phyloP scores from a whole-genome alignment of 805 yeast species.

The Candida nemodendra region DNA sequence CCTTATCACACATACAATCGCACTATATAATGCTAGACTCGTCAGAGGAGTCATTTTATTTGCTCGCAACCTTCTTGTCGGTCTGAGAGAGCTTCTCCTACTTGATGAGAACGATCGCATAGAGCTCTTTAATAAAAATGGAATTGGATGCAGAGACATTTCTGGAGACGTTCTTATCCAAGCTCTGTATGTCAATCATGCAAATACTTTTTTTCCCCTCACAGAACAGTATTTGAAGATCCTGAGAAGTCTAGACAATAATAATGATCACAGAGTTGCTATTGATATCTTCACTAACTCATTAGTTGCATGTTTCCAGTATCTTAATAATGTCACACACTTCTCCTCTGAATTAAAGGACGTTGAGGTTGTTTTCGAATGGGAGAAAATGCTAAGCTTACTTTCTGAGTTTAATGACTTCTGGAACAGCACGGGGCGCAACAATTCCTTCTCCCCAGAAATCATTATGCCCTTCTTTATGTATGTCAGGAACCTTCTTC shows the following conservation, averaged over 20 bases:
- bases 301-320: conserved; percentile 17
- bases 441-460: conserved; percentile 1
- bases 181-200: conserved; percentile 16
- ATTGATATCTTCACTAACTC: conserved; percentile 8
- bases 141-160: conserved; percentile 12
- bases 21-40: conserved; percentile 15
- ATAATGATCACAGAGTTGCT: not conserved
- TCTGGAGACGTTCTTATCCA: conserved; percentile 11
- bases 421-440: conserved; percentile 1
- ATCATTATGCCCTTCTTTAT: conserved; percentile 11
- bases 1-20: conserved; percentile 1
- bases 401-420: conserved; percentile 3
- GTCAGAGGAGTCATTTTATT: conserved; percentile 24
- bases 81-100: conserved; percentile 12
- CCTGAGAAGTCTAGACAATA: conserved; percentile 1
- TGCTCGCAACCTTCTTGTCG: conserved; percentile 24
- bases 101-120: conserved; percentile 8
- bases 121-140: conserved; percentile 12
- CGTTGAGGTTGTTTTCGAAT: conserved; percentile 3
- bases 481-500: conserved; percentile 12
- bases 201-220: conserved; percentile 13
- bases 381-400: conserved; percentile 8
- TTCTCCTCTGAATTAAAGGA: conserved; percentile 6
- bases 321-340: conserved; percentile 17
- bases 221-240: conserved; percentile 8